Evolutionary conservation across 768 basidiomycete species (phyloP), one percentile per base, ranked within the genome.

Genomic region (Austroboletus eburneus): DNA sequence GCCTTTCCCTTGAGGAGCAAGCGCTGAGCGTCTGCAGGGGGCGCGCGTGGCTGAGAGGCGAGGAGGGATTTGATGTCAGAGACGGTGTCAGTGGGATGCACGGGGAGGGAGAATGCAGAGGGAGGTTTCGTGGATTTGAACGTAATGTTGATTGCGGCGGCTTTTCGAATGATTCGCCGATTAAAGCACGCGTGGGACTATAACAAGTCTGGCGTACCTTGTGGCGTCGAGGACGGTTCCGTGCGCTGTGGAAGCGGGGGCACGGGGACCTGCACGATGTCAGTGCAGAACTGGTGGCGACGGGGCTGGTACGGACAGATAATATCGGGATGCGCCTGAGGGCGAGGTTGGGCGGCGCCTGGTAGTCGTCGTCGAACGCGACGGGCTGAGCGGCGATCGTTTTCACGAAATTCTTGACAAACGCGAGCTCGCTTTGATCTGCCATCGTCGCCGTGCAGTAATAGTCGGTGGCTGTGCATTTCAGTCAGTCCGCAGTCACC

Each of bases 1-100:
- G 87, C 92, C 66, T 99, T 99, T 46, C 96, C 96, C 69, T 94
- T 97, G 43, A 96, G 74, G 10, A 99, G 73, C 14, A 97, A 78
- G 3, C 96, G 75, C 66, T 96, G 94, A 24, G 77, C 74, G 61
- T 91, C 84, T 37, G 83, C 78, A 9, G 86, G 79, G 0, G 93
- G 93, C 0, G 90, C 89, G 40, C 72, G 70, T 23, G 81, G 71
- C 55, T 83, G 72, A 1, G 79, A 61, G 13, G 85, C 78, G 47
- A 98, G 81, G 51, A 80, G 81, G 2, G 75, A 60, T 66, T 98
- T 99, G 65, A 97, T 80, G 37, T 80, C 64, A 34, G 78, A 68
- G 67, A 99, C 80, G 42, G 91, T 79, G 63, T 96, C 91, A n/a
- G 91, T 85, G 29, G 81, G 78, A 39, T 83, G 80, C 12, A 90